A percentile compares a stretch with the other conserved stretches of the same genome.
Conservation (phyloP, 176 grass and related monocot species). For the Canna indica region DNA sequence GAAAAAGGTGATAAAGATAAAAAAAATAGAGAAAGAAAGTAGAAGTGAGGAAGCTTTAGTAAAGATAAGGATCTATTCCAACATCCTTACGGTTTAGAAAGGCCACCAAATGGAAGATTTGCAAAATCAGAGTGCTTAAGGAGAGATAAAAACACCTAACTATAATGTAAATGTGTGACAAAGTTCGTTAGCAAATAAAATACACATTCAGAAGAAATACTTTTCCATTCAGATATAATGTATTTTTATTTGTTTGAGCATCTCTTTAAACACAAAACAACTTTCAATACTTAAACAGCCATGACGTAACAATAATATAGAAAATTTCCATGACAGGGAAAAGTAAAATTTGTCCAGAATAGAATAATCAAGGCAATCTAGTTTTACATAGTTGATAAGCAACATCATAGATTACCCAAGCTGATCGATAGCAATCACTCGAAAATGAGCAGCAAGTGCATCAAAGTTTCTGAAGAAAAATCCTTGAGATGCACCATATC, state of each 20-base stretch:
- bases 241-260: no score
- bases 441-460: constrained; percentile 71
- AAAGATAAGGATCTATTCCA: background rate
- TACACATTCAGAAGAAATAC: no score
- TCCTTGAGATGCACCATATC: constrained; percentile 85
- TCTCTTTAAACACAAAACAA: no score
- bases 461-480: constrained; percentile 98
- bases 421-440: constrained; percentile 89
- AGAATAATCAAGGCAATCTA: constrained; percentile 4
- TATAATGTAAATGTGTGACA: no score
- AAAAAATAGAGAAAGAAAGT: background rate
- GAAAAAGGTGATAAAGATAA: no score
- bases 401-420: constrained; percentile 45
- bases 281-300: no score
- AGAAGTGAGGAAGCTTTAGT: background rate
- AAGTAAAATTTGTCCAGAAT: background rate
- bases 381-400: background rate
- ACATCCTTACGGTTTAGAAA: background rate
- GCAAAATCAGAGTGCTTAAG: background rate
- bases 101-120: background rate
- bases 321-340: no score
- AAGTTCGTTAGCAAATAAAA: no score
- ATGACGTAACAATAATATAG: no score
- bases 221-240: no score
- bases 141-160: no score